phyloP scores from a whole-genome alignment of 2,329 filamentous ascomycete species.

The Trichoderma koningii region DNA sequence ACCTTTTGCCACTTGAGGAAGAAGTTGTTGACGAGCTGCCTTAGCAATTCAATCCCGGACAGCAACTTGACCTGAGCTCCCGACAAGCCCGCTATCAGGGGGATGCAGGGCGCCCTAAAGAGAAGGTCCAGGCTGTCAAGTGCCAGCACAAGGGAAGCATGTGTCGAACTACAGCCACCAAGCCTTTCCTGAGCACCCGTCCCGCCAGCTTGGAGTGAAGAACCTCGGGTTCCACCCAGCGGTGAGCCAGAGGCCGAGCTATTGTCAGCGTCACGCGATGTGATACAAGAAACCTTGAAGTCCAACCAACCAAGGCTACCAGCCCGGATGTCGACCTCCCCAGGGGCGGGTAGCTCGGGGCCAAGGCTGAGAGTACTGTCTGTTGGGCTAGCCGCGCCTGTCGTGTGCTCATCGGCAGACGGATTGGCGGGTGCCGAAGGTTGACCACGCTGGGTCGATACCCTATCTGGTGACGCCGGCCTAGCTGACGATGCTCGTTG shows the following conservation, averaged over 20 bases:
- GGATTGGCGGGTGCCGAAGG: background rate
- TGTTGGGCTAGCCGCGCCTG: background rate
- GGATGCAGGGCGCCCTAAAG: slow-evolving; percentile 32
- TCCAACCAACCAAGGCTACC: slow-evolving; percentile 31
- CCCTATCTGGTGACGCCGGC: background rate
- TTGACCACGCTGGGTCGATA: background rate
- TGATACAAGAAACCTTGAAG: background rate
- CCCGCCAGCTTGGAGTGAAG: too few species aligned
- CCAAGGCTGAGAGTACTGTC: background rate
- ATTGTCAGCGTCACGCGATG: background rate
- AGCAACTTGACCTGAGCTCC: slow-evolving; percentile 1
- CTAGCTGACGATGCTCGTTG: background rate
- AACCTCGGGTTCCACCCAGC: too few species aligned
- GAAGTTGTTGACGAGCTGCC: slow-evolving; percentile 34
- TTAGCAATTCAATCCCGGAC: slow-evolving; percentile 32
- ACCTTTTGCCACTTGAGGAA: slow-evolving; percentile 36
- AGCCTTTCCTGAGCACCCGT: too few species aligned
- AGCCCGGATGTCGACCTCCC: slow-evolving; percentile 19
- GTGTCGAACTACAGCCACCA: too few species aligned
- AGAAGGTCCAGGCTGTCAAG: slow-evolving; percentile 28
- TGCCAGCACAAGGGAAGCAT: background rate
- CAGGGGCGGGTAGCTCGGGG: background rate
- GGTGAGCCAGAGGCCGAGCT: too few species aligned
- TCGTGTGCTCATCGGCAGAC: background rate
- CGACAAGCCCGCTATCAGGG: background rate